These are phyloP conservation scores for Diutina siamensis DNA, from an alignment of 1,139 yeast genomes.

Conservation along the genomic window DNA sequence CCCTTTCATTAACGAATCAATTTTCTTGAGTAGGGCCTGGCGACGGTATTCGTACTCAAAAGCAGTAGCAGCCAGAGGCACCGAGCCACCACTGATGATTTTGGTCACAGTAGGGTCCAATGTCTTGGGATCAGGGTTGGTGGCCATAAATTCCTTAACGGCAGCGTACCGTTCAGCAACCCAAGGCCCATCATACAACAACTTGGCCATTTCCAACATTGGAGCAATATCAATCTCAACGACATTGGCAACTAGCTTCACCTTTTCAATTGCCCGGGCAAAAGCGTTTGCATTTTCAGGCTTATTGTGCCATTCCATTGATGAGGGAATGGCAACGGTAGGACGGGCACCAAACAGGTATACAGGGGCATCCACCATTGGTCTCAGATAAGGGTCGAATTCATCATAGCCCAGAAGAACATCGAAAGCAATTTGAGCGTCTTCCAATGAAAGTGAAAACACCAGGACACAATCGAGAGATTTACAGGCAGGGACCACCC, in stretches of 20 bases:
- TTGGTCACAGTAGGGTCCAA: constrained; percentile 76
- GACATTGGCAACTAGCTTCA: constrained; percentile 10
- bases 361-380: constrained; percentile 56
- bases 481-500: constrained; percentile 96
- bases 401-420: constrained; percentile 64
- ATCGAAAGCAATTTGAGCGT: constrained; percentile 69
- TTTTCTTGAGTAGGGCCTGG: constrained; percentile 58
- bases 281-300: constrained; percentile 61
- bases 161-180: constrained; percentile 92
- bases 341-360: constrained; percentile 48
- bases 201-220: constrained; percentile 70
- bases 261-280: constrained; percentile 40
- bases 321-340: constrained; percentile 61
- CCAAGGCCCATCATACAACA: constrained; percentile 98
- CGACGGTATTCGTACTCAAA: constrained; percentile 80
- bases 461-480: constrained; percentile 88
- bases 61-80: constrained; percentile 69
- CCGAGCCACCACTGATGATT: constrained; percentile 69
- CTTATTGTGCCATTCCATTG: constrained; percentile 73
- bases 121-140: constrained; percentile 58
- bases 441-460: constrained; percentile 63
- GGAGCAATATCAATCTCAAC: constrained; percentile 60
- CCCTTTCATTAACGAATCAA: constrained; percentile 40
- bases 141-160: constrained; percentile 56
- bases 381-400: constrained; percentile 72